Evolutionary conservation across 2,329 filamentous ascomycete genomes (phyloP), one percentile per base, ranked within the genome.

Genomic region (Aspergillus unguis): DNA sequence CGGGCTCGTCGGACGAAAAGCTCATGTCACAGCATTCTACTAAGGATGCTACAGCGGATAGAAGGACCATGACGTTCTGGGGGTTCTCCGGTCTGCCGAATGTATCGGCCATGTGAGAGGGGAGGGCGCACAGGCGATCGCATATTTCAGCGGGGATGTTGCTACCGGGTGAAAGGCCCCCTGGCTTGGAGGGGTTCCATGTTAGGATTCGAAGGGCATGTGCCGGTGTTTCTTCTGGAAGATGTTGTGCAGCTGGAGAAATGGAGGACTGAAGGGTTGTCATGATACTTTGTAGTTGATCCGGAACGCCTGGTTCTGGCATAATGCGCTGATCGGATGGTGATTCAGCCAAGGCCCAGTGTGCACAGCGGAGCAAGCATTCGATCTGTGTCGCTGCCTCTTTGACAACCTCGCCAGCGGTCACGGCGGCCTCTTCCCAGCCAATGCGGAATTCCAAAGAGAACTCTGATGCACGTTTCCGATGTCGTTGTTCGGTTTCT

Each of bases 11-110:
- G 2, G 52, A 48, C 4, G 26, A 9, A 23, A 44, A 36, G 27
- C 36, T 43, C 8, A 8, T 44, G 6, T 28, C 35, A 23, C 48
- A 51, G 43, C 52, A 54, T 33, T 54, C 48, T 2, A 44, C 17
- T 8, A 54, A 11, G 0, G 17, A n/a, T 28, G 52, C 48, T 1
- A 44, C 11, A 1, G 48, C 48, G 5, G 44, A 44, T 1, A 51
- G 11, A 1, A 25, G n/a, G 23, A 17, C 44, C 28, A 51, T 8
- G 6, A 48, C 43, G 7, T 54, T 48, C 5, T 47, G 43, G 1
- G 25, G 11, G 10, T 50, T 43, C 4, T 51, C 48, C 1, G 48
- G 48, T 28, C 26, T 51, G 6, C 44, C 44, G n/a, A 54, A 44
- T 3, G 32, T 33, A 0, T 44, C 48, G 25, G 48, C 44, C 44